phyloP scores from a whole-genome alignment of 306 rosid species.

The Glycine latifolia region DNA sequence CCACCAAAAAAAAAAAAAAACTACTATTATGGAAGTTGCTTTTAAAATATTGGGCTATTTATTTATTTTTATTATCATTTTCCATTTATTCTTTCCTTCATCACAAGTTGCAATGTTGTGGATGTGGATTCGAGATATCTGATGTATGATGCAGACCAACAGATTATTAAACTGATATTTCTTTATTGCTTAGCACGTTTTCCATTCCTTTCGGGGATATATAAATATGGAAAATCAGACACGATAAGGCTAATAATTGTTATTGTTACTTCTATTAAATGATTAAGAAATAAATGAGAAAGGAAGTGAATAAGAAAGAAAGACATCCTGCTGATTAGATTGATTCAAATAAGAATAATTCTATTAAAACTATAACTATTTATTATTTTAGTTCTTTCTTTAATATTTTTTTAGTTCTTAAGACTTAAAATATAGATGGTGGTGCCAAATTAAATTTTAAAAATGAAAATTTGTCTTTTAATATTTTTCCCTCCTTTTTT shows the following conservation, averaged over 20 bases:
- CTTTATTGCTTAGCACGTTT: neutral
- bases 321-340: neutral
- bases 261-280: neutral
- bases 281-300: neutral
- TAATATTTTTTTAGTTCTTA: too few relatives aligned
- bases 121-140: neutral
- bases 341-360: neutral
- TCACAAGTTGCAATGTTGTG: neutral
- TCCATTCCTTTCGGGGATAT: neutral
- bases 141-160: constrained; percentile 14
- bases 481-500: too few relatives aligned
- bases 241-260: neutral
- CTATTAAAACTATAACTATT: too few relatives aligned
- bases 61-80: neutral
- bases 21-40: too few relatives aligned
- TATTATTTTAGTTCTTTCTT: too few relatives aligned
- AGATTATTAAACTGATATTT: neutral
- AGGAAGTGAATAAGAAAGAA: neutral
- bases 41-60: neutral
- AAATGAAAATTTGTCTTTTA: too few relatives aligned
- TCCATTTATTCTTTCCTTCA: neutral
- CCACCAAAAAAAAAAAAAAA: neutral
- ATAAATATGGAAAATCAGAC: neutral
- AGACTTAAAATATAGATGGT: too few relatives aligned
- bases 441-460: too few relatives aligned